Evolutionary conservation across 129 eudicot species (phyloP), one percentile per base, ranked within the genome.

Genomic region (Pulicaria dysenterica): DNA sequence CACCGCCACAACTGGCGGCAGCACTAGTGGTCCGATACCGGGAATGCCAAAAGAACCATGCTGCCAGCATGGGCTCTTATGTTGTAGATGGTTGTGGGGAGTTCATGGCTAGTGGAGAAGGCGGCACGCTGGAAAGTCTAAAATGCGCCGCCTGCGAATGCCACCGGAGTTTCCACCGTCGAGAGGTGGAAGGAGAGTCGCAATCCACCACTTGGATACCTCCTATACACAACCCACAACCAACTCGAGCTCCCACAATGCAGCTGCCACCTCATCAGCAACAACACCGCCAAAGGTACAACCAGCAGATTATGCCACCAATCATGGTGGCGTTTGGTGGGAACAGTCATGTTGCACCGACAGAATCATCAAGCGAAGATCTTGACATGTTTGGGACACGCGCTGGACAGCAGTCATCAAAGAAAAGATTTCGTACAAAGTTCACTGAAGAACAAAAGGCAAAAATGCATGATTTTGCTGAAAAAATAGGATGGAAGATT

Each of bases 71-170:
- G 74, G 97, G 92, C 4, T 75, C 84, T 0, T 86, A 88, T 57
- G 91, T 83, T 1, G 44, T 84, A 6, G 96, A 91, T 70, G 96
- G 97, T 1, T 91, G 97, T 43, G 93, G 96, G 9, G 97, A 88
- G 16, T 91, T 91, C 86, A 86, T 91, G 97, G 85, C 94, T 3
- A 57, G 73, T 7, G 96, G 97, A 48, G 91, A 84, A 39, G 91
- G 77, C 61, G 85, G 85, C 9, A 85, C 89, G 16, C 81, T 73
- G 10, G 92, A 86, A 73, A 74, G 83, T 17, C 64, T 88, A 3
- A 79, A 81, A 67, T 91, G 96, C 16, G 97, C 96, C 7, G 96
- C 96, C 48, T 88, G 97, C 12, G 93, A 85, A 39, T 91, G 97
- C 80, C 96, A 91, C 78, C 85, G 96, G 38, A 91, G 82, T 15